Evolutionary conservation across 345 rosid species (phyloP), one percentile per base, ranked within the genome.

Genomic region (Ailanthus altissimus): DNA sequence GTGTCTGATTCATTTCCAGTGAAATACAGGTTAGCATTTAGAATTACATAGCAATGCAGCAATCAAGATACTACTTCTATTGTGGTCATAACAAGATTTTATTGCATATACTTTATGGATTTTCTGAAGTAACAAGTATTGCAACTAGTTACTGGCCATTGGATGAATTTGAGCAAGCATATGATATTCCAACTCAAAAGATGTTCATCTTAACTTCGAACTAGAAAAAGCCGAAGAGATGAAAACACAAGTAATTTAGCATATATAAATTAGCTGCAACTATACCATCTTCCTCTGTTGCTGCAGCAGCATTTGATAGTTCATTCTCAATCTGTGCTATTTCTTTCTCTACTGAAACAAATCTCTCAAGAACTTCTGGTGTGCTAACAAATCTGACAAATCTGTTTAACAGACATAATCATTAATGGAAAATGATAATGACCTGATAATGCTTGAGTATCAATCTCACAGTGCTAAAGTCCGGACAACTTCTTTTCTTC

Each of bases 301-400:
- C 82, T 6, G 85, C 82, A 40, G 90, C 91, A 51, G 82, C 88
- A 75, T 77, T 88, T 0, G 59, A 77, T 8, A 75, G 64, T 78
- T 88, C 94, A 80, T 89, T 88, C 85, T 90, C 93, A 51, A 92
- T 97, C 86, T 97, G 97, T 47, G 82, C 87, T 36, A 97, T 86
- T 82, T 97, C 99, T 74, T 74, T 90, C 84, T 97, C 97, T 45
- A 92, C 83, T 32, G 92, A 89, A 16, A 89, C 97, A 72, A 92
- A 90, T 86, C 99, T 90, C 92, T 97, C 99, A 74, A 97, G 96
- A 87, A 91, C 86, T 89, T 97, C 99, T 23, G 98, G 99, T 18
- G 97, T 85, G 77, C 89, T 90, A 70, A 94, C 96, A 85, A 97
- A 97, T 75, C 92, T 85, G 83, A 97, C 98, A 84, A 97, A 92